A percentile compares a stretch with the other conserved stretches of the same genome.
Conservation (phyloP, 2,329 filamentous ascomycete species). For the Rhynchosporium graminicola region DNA sequence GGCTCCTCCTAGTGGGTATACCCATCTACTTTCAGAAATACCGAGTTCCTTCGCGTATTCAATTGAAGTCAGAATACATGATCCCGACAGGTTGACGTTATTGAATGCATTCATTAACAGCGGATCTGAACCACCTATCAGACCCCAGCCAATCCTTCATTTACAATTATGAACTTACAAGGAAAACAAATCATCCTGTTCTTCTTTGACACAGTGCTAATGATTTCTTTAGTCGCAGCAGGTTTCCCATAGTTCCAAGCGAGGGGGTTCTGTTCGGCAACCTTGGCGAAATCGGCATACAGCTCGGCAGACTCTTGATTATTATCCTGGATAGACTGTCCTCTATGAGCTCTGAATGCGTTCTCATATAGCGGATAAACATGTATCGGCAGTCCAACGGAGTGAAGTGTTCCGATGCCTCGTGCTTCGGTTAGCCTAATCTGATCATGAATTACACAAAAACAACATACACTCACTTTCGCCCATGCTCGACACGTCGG, state of each 20-base stretch:
- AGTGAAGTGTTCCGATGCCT: constrained; percentile 59
- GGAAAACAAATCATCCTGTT: constrained; percentile 71
- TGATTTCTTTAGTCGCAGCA: constrained; percentile 49
- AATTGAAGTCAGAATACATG: constrained; percentile 60
- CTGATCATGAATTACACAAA: constrained; percentile 12
- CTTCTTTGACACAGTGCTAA: constrained; percentile 54
- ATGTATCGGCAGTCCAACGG: constrained; percentile 64
- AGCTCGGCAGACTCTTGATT: constrained; percentile 58
- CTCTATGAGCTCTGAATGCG: constrained; percentile 56
- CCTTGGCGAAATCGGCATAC: constrained; percentile 39
- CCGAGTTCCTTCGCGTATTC: constrained; percentile 55
- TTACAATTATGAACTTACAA: constrained; percentile 48
- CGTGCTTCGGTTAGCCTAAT: constrained; percentile 10
- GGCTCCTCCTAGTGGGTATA: constrained; percentile 65
- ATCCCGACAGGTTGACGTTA: constrained; percentile 63
- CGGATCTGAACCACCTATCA: constrained; percentile 52
- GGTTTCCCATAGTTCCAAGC: constrained; percentile 57
- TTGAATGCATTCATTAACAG: constrained; percentile 74
- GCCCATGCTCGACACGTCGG: constrained; percentile 49
- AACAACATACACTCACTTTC: constrained; percentile 41
- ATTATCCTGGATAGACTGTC: constrained; percentile 57
- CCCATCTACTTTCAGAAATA: constrained; percentile 57
- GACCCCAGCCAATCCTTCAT: not conserved
- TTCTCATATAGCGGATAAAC: constrained; percentile 70
- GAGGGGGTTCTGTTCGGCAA: constrained; percentile 7